phyloP scores from a whole-genome alignment of 2,329 filamentous ascomycete genomes.

The Botrytis pseudocinerea region DNA sequence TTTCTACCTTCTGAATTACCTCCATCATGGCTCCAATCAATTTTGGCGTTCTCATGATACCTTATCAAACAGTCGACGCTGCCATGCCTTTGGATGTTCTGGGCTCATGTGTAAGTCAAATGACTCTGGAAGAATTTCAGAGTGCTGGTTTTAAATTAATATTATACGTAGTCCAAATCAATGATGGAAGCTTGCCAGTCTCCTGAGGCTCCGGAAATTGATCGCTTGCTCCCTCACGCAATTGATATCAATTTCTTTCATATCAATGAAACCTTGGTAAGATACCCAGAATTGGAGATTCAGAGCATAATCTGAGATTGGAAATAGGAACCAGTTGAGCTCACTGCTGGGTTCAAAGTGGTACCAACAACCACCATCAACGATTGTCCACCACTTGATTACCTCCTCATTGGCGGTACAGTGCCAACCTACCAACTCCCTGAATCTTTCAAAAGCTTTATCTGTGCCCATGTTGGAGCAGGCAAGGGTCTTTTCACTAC shows the following conservation, averaged over 20 bases:
- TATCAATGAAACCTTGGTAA: slow-evolving; percentile 32
- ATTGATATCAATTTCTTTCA: slow-evolving; percentile 36
- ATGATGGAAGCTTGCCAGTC: slow-evolving; percentile 15
- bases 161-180: not conserved
- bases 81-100: slow-evolving; percentile 37
- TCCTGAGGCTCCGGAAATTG: slow-evolving; percentile 5
- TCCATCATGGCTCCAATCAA: slow-evolving; percentile 34
- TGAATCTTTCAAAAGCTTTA: slow-evolving; percentile 40
- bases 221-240: slow-evolving; percentile 25
- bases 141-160: not conserved
- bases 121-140: not conserved
- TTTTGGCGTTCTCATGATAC: slow-evolving; percentile 36
- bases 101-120: slow-evolving; percentile 27
- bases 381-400: slow-evolving; percentile 43
- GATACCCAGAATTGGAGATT: not conserved
- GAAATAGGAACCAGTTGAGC: slow-evolving; percentile 26
- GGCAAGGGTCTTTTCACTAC: slow-evolving; percentile 44
- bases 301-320: not conserved
- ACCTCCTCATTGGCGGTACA: slow-evolving; percentile 43
- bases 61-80: slow-evolving; percentile 36
- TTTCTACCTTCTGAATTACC: not conserved
- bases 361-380: slow-evolving; percentile 36
- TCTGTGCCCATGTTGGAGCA: slow-evolving; percentile 42
- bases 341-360: slow-evolving; percentile 26
- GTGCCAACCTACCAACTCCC: slow-evolving; percentile 38